Evolutionary conservation across 2,329 filamentous ascomycete species (phyloP), one percentile per base, ranked within the genome.

Genomic region (Fusarium foetens): DNA sequence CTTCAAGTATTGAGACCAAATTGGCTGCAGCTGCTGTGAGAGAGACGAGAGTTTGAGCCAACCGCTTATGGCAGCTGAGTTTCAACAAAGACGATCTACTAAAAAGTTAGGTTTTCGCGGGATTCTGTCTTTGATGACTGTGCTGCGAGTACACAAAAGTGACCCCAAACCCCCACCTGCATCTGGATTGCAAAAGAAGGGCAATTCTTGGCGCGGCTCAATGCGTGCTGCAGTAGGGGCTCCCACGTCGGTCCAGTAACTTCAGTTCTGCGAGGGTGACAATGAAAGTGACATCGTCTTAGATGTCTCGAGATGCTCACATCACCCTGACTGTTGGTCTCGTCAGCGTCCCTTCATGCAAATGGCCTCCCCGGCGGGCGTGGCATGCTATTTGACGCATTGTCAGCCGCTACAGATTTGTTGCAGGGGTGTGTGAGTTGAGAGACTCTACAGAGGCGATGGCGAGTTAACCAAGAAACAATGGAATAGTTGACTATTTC

Each of bases 191-290:
- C 41, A 35, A 35, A 43, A 53, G 31, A 64, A 65, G 61, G 61
- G 69, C 62, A 51, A 54, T 52, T 58, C 70, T 72, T 72, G 70
- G 66, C 66, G 70, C 66, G 66, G 70, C 70, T 72, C 57, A 57
- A 65, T 67, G 62, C 58, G 48, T 52, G 35, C 42, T 58, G 55
- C 46, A 46, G 62, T 61, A 61, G 41, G 58, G 58, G 35, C 39
- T 57, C 63, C 64, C 41, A 67, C 52, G 54, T 62, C 49, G 36
- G 33, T 36, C 17, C 52, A 62, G 33, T 27, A 23, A 51, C 29
- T 51, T 33, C 42, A 43, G 27, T 49, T 31, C 53, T 48, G 23
- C 19, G 49, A 39, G 25, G 19, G 49, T 17, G 23, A 53, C 23
- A 53, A 27, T 53, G 49, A 53, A 38, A 39, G 33, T 29, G 33